Conservation (phyloP, 441 rosid genomes). For the Viola pubescens region DNA sequence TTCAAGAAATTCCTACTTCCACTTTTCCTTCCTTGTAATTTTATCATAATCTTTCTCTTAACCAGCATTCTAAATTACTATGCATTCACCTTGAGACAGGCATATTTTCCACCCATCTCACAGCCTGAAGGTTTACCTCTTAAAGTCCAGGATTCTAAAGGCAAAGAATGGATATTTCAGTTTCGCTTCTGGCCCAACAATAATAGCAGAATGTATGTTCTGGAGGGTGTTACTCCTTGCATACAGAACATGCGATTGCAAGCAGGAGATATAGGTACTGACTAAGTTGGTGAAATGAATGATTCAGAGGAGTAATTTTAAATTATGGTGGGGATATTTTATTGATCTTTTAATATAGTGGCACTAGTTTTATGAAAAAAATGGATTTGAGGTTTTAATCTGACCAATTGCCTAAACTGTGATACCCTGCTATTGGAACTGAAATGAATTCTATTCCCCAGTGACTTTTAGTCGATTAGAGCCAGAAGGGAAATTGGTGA, state of each 20-base stretch:
- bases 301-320: too few relatives aligned
- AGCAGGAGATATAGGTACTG: conserved; percentile 92
- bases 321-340: too few relatives aligned
- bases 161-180: conserved; percentile 94
- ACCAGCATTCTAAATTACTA: conserved; percentile 13
- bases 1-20: background rate
- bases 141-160: conserved; percentile 85
- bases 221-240: conserved; percentile 95
- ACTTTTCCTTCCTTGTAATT: background rate
- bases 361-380: too few relatives aligned
- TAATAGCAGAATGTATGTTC: conserved; percentile 90
- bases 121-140: conserved; percentile 92
- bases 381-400: conserved; percentile 1
- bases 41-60: conserved; percentile 15
- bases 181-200: conserved; percentile 97
- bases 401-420: conserved; percentile 5
- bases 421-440: conserved; percentile 19
- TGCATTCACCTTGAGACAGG: conserved; percentile 37
- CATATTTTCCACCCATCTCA: conserved; percentile 80
- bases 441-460: conserved; percentile 37
- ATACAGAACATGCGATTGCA: conserved; percentile 90
- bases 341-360: too few relatives aligned
- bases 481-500: conserved; percentile 90
- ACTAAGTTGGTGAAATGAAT: background rate
- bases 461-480: conserved; percentile 93